Evolutionary conservation across 305 asterid genomes (phyloP).

Genomic region (Fraxinus xanthoxyloides): DNA sequence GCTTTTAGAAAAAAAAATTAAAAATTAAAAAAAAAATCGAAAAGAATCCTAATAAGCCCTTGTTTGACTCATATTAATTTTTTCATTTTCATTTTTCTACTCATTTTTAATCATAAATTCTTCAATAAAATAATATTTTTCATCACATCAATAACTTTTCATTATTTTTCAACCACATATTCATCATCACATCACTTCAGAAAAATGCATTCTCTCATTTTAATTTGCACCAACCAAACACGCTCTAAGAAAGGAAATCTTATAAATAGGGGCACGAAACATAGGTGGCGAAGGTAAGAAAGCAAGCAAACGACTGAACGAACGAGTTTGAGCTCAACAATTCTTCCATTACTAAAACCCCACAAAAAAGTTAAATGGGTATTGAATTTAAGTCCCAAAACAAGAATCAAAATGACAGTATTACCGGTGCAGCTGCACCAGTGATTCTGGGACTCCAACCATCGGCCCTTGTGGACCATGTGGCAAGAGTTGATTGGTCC

Average conservation of each 20-base stretch:
- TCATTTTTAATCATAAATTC: too few species aligned
- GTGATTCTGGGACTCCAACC: conserved; percentile 81
- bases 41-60: neutral
- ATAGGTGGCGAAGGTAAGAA: conserved; percentile 15
- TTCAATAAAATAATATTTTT: too few species aligned
- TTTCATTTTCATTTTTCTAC: too few species aligned
- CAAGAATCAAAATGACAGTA: conserved; percentile 21
- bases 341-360: neutral
- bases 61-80: too few species aligned
- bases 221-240: too few species aligned
- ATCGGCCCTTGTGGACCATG: conserved; percentile 86
- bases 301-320: neutral
- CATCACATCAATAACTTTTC: too few species aligned
- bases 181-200: too few species aligned
- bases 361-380: conserved; percentile 47
- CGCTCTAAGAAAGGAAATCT: neutral
- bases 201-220: too few species aligned
- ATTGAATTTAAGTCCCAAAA: conserved; percentile 45
- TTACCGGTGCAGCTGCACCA: conserved; percentile 39
- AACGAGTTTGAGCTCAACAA: neutral
- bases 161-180: too few species aligned
- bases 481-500: conserved; percentile 76
- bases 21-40: too few species aligned
- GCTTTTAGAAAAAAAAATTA: neutral
- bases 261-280: conserved; percentile 20